phyloP scores from a whole-genome alignment of 2,329 filamentous ascomycete species.

The Cercospora beticola region DNA sequence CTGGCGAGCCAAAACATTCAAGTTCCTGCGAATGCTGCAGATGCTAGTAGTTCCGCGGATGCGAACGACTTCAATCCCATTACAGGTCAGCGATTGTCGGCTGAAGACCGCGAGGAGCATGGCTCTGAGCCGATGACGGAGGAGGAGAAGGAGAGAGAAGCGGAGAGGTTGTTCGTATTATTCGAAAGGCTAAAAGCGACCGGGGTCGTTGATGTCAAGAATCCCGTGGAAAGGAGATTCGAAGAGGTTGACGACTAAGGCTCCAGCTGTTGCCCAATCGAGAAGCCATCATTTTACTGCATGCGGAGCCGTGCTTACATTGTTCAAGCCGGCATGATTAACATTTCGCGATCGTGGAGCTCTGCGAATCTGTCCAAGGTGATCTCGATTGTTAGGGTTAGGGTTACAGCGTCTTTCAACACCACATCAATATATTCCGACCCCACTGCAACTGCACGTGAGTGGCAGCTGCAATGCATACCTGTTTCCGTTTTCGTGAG shows the following conservation, averaged over 20 bases:
- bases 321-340: neutral
- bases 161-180: constrained; percentile 82
- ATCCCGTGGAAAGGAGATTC: constrained; percentile 73
- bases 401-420: neutral
- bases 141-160: constrained; percentile 89
- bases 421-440: neutral
- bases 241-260: constrained; percentile 56
- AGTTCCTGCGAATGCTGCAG: constrained; percentile 65
- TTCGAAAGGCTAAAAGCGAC: constrained; percentile 79
- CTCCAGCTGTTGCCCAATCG: neutral
- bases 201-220: constrained; percentile 74
- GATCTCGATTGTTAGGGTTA: neutral
- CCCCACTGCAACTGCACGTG: neutral
- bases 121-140: constrained; percentile 75
- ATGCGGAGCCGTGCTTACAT: neutral
- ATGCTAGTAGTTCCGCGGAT: constrained; percentile 49
- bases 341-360: neutral
- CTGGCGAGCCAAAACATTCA: constrained; percentile 80
- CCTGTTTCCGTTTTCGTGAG: neutral
- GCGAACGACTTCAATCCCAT: constrained; percentile 68
- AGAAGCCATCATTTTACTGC: neutral
- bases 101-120: constrained; percentile 52
- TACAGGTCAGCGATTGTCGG: constrained; percentile 68
- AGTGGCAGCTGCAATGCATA: neutral
- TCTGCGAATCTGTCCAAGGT: neutral